Base-by-base conservation (phyloP, 2,329 filamentous ascomycete species). In the Sporothrix brunneoviolacea region DNA sequence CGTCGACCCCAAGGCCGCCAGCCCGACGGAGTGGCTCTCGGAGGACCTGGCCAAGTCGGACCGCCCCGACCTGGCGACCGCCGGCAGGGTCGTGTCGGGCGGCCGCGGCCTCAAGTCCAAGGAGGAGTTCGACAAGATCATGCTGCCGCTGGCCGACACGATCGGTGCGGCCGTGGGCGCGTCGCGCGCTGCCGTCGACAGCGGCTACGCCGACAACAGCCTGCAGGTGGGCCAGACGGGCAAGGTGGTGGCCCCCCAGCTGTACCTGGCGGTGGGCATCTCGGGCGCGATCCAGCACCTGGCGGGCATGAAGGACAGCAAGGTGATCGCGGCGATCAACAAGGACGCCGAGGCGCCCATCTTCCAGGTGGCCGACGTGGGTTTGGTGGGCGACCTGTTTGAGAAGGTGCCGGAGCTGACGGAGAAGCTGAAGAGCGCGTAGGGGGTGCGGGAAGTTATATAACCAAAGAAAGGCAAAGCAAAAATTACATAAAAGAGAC, bases 231-330 rank as follows among this genome's bases (percentile, higher is more conserved):
- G 93, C 40, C 93, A 98, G 76, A 98, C 93, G 13, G 93, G 93
- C 63, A 98, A 98, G 80, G 95, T 97, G 55, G 91, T 98, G 49
- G 93, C 93, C 41, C 93, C 93, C 53, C 85, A 98, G 69, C 74
- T 98, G 54, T 98, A 98, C 67, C 78, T 98, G 59, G 94, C 90
- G 48, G 91, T 91, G 12, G 93, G 93, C 64, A 97, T 98, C 61
- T 95, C 89, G 8, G 93, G 93, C 48, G 93, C 93, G 19, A 98
- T 98, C 60, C 93, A 98, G 72, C 93, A 98, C 75, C 70, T 98
- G 70, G 93, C 93, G 28, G 93, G 93, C 65, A 98, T 98, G 93
- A 98, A 98, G 79, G 93, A 98, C 66, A 96, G 90, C 75, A 98
- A 98, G 75, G 93, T 98, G 53, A 98, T 98, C 72, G 93, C 91